These are phyloP conservation scores for Chenopodium album DNA, from an alignment of 148 eudicot genomes.

Conservation along the genomic window DNA sequence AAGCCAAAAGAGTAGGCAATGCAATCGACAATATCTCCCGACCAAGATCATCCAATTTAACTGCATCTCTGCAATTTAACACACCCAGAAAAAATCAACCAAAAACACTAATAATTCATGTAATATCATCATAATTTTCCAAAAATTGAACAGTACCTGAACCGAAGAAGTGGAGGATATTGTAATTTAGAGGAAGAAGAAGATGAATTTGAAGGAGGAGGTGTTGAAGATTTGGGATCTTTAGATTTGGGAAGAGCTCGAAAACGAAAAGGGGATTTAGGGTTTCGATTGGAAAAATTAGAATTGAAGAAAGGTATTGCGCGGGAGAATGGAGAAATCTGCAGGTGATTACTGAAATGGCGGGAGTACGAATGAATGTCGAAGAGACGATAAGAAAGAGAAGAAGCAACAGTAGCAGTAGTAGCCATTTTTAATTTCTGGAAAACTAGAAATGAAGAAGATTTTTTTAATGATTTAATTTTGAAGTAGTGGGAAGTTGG, in stretches of 20 bases:
- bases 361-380: conserved; percentile 6
- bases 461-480: background rate
- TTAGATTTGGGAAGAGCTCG: conserved; percentile 38
- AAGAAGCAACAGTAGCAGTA: conserved; percentile 12
- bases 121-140: background rate
- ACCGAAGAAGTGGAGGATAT: conserved; percentile 29
- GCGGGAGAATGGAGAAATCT: background rate
- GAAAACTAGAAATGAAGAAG: background rate
- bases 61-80: conserved; percentile 33
- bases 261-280: conserved; percentile 28
- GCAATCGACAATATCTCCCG: conserved; percentile 74
- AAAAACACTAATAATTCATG: background rate
- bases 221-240: conserved; percentile 20
- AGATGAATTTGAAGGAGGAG: conserved; percentile 8
- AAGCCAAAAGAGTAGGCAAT: conserved; percentile 81
- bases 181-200: conserved; percentile 13
- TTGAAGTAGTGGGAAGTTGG: background rate
- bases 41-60: conserved; percentile 68
- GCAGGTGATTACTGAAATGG: conserved; percentile 1
- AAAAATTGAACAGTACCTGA: conserved; percentile 32
- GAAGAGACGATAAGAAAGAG: conserved; percentile 11
- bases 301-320: background rate
- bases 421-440: background rate
- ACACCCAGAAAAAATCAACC: background rate
- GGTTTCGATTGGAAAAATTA: conserved; percentile 17